phyloP scores from a whole-genome alignment of 2,329 filamentous ascomycete genomes.

The Blastomyces silverae region DNA sequence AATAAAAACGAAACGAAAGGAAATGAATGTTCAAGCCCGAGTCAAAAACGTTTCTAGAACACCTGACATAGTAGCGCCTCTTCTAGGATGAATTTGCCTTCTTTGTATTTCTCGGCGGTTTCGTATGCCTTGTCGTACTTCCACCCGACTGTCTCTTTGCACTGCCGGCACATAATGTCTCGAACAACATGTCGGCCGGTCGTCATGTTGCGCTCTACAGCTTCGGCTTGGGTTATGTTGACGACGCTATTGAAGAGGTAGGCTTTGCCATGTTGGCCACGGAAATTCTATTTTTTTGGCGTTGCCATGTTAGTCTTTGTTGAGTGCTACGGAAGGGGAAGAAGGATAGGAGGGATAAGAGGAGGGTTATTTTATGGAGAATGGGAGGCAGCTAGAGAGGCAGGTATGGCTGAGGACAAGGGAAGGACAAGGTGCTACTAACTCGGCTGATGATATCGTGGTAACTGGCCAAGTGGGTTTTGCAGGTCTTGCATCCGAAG shows the following conservation, averaged over 20 bases:
- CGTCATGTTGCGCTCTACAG: constrained; percentile 96
- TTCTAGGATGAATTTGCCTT: constrained; percentile 96
- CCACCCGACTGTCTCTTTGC: constrained; percentile 90
- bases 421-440: constrained; percentile 32
- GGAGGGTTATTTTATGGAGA: too few species aligned
- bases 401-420: constrained; percentile 16
- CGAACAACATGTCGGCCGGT: constrained; percentile 90
- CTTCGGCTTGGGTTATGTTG: constrained; percentile 72
- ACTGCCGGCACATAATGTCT: constrained; percentile 86
- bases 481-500: constrained; percentile 90
- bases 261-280: constrained; percentile 95
- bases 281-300: constrained; percentile 67
- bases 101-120: constrained; percentile 90
- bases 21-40: not conserved
- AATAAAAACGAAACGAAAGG: not conserved
- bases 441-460: constrained; percentile 95
- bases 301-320: constrained; percentile 16
- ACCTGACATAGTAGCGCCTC: constrained; percentile 85
- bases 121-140: constrained; percentile 99
- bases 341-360: too few species aligned
- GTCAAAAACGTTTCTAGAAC: constrained; percentile 34
- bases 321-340: constrained; percentile 10
- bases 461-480: constrained; percentile 89
- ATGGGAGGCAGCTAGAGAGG: constrained; percentile 10
- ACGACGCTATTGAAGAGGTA: constrained; percentile 94